phyloP scores from a whole-genome alignment of 192 early-diverging fungal genomes.

The Entomortierella parvispora region DNA sequence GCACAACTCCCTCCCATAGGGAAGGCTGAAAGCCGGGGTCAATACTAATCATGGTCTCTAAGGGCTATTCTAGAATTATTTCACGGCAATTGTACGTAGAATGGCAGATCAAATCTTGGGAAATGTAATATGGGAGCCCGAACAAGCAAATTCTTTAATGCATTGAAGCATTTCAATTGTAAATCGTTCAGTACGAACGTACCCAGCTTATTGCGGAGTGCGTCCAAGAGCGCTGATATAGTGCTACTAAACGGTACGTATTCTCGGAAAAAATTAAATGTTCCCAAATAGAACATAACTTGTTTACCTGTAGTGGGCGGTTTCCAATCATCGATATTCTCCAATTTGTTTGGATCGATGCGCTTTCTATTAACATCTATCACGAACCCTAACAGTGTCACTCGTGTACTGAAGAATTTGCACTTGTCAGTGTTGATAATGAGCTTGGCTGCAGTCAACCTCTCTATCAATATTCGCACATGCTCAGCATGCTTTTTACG shows the following conservation, averaged over 20 bases:
- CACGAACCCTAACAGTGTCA: constrained; percentile 28
- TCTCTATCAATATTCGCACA: constrained; percentile 7
- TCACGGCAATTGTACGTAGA: no score
- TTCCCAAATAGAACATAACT: constrained; percentile 26
- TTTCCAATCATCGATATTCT: constrained; percentile 28
- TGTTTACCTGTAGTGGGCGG: constrained; percentile 17
- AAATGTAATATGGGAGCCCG: constrained; percentile 20
- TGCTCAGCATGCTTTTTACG: constrained; percentile 2
- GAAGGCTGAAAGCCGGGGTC: no score
- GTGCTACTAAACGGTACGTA: constrained; percentile 20
- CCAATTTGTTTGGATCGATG: constrained; percentile 32
- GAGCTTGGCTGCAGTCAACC: constrained; percentile 15
- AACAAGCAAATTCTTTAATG: neutral
- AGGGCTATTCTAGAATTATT: no score
- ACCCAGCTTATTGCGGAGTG: constrained; percentile 12
- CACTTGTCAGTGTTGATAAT: constrained; percentile 40
- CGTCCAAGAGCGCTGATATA: constrained; percentile 23
- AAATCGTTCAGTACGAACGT: neutral
- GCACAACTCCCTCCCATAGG: no score
- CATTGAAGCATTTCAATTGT: constrained; percentile 6
- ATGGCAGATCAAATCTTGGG: constrained; percentile 20
- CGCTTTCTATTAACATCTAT: constrained; percentile 15
- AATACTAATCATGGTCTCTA: no score
- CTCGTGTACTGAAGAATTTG: constrained; percentile 21
- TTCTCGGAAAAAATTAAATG: constrained; percentile 30